Conservation (phyloP, 148 eudicot genomes). For the Fagopyrum tataricum region DNA sequence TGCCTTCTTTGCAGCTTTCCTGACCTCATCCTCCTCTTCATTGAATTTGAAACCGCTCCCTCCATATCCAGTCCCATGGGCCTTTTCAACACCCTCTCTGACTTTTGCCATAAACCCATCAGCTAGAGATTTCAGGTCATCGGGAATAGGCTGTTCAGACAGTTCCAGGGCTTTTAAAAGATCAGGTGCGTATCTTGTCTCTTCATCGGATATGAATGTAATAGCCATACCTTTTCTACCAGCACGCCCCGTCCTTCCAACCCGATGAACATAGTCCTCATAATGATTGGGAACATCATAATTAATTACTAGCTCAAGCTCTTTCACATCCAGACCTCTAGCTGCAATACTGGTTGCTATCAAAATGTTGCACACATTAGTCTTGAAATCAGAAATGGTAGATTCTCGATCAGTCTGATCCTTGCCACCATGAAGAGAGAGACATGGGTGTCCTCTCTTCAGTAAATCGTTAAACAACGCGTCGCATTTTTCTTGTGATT, state of each 20-base stretch:
- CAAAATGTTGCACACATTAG: conserved; percentile 69
- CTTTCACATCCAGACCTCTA: conserved; percentile 81
- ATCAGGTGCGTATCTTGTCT: conserved; percentile 68
- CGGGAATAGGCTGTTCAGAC: conserved; percentile 73
- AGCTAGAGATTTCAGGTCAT: conserved; percentile 65
- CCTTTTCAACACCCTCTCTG: conserved; percentile 72
- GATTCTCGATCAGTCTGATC: conserved; percentile 88
- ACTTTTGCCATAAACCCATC: conserved; percentile 72
- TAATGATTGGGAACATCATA: conserved; percentile 78
- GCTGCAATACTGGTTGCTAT: conserved; percentile 81
- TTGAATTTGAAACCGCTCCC: conserved; percentile 81
- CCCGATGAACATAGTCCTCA: conserved; percentile 84
- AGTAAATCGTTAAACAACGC: conserved; percentile 56
- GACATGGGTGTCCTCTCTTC: conserved; percentile 74
- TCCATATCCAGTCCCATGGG: conserved; percentile 77
- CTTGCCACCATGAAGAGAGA: conserved; percentile 79
- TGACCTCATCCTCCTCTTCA: conserved; percentile 83
- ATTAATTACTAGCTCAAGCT: conserved; percentile 74
- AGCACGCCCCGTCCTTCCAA: conserved; percentile 82
- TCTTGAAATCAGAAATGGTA: conserved; percentile 69
- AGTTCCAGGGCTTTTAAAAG: conserved; percentile 64
- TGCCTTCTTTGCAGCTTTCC: conserved; percentile 80
- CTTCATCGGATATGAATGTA: conserved; percentile 66
- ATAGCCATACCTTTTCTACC: conserved; percentile 73
- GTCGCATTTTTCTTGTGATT: conserved; percentile 70